phyloP scores from a whole-genome alignment of 2,329 filamentous ascomycete species.

The Colletotrichum godetiae region DNA sequence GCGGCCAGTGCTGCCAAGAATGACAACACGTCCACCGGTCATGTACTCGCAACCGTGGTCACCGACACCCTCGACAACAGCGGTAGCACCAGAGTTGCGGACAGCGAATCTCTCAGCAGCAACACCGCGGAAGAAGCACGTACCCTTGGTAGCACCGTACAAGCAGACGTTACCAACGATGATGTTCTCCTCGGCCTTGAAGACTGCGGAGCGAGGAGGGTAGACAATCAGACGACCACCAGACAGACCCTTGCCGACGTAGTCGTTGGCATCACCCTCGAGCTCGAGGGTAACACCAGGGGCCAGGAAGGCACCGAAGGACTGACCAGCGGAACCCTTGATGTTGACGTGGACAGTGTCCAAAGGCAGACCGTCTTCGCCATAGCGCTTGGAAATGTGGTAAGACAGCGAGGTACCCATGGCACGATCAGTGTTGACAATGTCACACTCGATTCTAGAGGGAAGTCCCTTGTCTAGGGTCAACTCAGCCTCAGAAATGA shows the following conservation, averaged over 20 bases:
- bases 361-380: slow-evolving; percentile 87
- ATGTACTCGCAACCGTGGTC: slow-evolving; percentile 99
- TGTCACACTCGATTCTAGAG: slow-evolving; percentile 92
- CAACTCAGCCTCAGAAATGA: slow-evolving; percentile 94
- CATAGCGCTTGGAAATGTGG: slow-evolving; percentile 93
- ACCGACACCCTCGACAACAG: slow-evolving; percentile 96
- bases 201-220: slow-evolving; percentile 88
- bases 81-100: slow-evolving; percentile 93
- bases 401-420: slow-evolving; percentile 95
- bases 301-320: slow-evolving; percentile 93
- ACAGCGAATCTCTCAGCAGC: slow-evolving; percentile 97
- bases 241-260: slow-evolving; percentile 95
- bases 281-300: slow-evolving; percentile 94
- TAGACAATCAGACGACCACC: slow-evolving; percentile 95
- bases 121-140: slow-evolving; percentile 96
- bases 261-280: slow-evolving; percentile 96
- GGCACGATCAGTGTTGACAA: slow-evolving; percentile 95
- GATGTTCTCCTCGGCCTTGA: slow-evolving; percentile 96
- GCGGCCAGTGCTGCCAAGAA: slow-evolving; percentile 89
- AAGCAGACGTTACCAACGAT: slow-evolving; percentile 94
- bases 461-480: slow-evolving; percentile 95
- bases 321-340: slow-evolving; percentile 95
- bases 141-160: slow-evolving; percentile 91
- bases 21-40: slow-evolving; percentile 91
- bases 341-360: slow-evolving; percentile 98